Base-by-base conservation (phyloP, 2,329 filamentous ascomycete species). In the Sordariomycetes sp. region DNA sequence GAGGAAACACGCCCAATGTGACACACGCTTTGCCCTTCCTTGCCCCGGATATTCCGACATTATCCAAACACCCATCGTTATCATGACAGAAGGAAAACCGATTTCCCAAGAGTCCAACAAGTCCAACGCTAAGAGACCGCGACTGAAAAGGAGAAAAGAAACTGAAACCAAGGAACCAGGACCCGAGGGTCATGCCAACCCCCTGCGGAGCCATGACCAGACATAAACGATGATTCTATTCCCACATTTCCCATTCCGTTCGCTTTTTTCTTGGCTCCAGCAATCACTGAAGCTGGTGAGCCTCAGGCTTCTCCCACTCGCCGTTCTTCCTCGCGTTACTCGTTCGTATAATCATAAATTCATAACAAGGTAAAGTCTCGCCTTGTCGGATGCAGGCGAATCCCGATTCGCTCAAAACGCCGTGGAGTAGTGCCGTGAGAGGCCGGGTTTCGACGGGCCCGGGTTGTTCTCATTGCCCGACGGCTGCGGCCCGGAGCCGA, bases 401-500 rank as follows among this genome's bases (percentile, higher is more conserved):
- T 32, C 28, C 28, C 4, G 28, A 32, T n/a, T n/a, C 37, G 22
- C 22, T 22, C 22, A 57, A 22, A 57, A 57, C 14, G 16, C 55
- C 16, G 55, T 28, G 12, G 46, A 53, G 48, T 57, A 57, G 51
- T 59, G 43, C 37, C 55, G 28, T 10, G 57, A 51, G 25, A 72
- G 61, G 51, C 61, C 62, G 51, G 72, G 71, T 62, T 74, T 75
- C 32, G 66, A 67, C 8, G 46, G 11, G 18, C 62, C 54, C 55
- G 67, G 64, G 53, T 66, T 65, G 58, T 67, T 63, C n/a, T 24
- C 53, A 20, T 48, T 37, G 5, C 63, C 62, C 59, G 65, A 65
- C 37, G 66, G 61, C 48, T 64, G 67, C 60, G 60, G 67, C 59
- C 59, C 65, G 51, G 61, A 73, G 53, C 87, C 87, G 67, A 91